Evolutionary conservation across 441 rosid genomes (phyloP).

Genomic region (Manihot esculenta): DNA sequence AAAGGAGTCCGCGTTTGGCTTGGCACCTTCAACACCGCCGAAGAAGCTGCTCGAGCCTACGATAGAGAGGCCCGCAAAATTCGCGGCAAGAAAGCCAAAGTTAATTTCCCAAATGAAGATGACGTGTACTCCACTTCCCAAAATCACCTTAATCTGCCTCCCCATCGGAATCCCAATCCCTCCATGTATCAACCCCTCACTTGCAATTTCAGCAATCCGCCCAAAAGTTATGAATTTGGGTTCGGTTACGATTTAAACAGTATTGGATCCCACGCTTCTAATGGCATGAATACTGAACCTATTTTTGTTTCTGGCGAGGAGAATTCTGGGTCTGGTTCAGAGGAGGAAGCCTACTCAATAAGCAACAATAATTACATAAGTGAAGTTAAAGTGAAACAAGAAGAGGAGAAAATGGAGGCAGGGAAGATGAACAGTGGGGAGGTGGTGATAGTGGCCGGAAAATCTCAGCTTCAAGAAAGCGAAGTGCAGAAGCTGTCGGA

Average conservation of each 20-base stretch:
- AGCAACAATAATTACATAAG: neutral
- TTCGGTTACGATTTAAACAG: conserved; percentile 35
- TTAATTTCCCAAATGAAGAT: conserved; percentile 76
- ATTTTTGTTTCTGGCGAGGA: conserved; percentile 31
- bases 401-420: conserved; percentile 18
- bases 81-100: conserved; percentile 82
- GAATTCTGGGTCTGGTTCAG: conserved; percentile 32
- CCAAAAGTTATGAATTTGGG: conserved; percentile 20
- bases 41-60: conserved; percentile 88
- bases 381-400: conserved; percentile 25
- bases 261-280: conserved; percentile 11
- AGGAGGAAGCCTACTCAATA: conserved; percentile 5
- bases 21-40: conserved; percentile 83
- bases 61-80: conserved; percentile 76
- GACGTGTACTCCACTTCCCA: conserved; percentile 13
- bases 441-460: conserved; percentile 15
- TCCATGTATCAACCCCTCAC: conserved; percentile 7
- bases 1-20: conserved; percentile 92
- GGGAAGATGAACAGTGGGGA: conserved; percentile 14
- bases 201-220: conserved; percentile 7
- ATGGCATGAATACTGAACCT: conserved; percentile 10
- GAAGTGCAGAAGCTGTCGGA: conserved; percentile 55
- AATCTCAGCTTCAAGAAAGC: conserved; percentile 35
- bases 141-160: conserved; percentile 13
- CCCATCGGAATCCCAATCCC: conserved; percentile 4